Conservation (phyloP, 139 green algal genomes). For the Axilococcus clingmanii region DNA sequence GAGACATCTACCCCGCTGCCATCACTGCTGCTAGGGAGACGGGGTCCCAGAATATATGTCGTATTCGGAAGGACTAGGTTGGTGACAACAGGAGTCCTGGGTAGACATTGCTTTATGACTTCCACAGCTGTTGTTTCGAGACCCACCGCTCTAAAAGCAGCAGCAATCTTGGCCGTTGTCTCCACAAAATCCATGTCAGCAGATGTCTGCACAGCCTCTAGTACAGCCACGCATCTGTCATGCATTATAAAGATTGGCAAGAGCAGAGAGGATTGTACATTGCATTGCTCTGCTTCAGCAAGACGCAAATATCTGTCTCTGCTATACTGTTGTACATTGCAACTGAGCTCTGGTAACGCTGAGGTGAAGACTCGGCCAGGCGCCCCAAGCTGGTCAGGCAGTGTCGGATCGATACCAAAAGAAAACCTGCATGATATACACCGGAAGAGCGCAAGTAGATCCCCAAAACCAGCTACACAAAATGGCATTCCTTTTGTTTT, state of each 20-base stretch:
- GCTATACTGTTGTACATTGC: constrained; percentile 43
- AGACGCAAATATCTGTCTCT: constrained; percentile 31
- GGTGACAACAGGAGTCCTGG: no score
- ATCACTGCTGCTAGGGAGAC: no score
- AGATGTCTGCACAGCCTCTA: constrained; percentile 44
- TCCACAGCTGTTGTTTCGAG: no score
- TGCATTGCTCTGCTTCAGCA: constrained; percentile 37
- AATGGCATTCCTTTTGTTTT: constrained; percentile 40
- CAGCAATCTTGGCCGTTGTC: background rate
- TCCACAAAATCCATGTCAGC: constrained; percentile 36
- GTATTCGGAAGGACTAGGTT: no score
- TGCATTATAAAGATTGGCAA: constrained; percentile 29
- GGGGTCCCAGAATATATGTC: no score
- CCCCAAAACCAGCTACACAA: constrained; percentile 38
- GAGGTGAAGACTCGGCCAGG: constrained; percentile 35
- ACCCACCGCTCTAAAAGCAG: no score
- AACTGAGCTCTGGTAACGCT: constrained; percentile 41
- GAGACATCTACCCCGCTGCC: no score
- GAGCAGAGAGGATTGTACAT: constrained; percentile 38
- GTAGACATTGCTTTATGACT: no score
- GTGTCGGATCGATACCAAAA: constrained; percentile 28
- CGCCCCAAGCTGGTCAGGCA: constrained; percentile 22
- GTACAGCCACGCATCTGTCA: constrained; percentile 18
- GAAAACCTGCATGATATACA: constrained; percentile 46
- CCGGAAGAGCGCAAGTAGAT: constrained; percentile 42